These are phyloP conservation scores for Aspergillus candidus DNA, from an alignment of 2,329 filamentous ascomycete species.

Conservation along the genomic window DNA sequence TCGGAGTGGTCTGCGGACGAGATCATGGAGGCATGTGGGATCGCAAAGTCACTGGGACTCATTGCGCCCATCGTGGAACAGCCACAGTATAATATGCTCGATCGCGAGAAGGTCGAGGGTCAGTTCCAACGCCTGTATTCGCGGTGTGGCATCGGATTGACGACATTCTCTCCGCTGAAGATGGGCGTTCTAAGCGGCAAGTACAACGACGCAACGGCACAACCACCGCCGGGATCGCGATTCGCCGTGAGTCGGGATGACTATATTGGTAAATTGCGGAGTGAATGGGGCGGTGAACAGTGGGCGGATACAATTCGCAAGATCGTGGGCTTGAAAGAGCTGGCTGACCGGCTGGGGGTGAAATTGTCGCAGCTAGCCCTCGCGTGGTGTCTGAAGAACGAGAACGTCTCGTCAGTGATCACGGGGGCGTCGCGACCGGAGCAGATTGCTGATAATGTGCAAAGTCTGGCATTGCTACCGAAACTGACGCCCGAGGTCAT, in stretches of 20 bases:
- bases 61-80: slow-evolving; percentile 53
- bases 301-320: slow-evolving; percentile 47
- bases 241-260: slow-evolving; percentile 52
- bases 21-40: slow-evolving; percentile 57
- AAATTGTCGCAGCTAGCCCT: slow-evolving; percentile 52
- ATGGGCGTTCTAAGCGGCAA: slow-evolving; percentile 61
- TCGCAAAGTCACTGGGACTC: slow-evolving; percentile 55
- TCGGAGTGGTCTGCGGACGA: slow-evolving; percentile 64
- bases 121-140: slow-evolving; percentile 58
- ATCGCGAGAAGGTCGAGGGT: slow-evolving; percentile 55
- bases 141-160: slow-evolving; percentile 56
- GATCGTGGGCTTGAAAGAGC: slow-evolving; percentile 45
- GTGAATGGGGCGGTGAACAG: slow-evolving; percentile 39
- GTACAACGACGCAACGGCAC: slow-evolving; percentile 56
- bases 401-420: slow-evolving; percentile 45
- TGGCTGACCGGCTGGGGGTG: slow-evolving; percentile 42
- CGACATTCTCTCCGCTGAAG: slow-evolving; percentile 58
- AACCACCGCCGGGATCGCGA: slow-evolving; percentile 50
- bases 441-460: slow-evolving; percentile 42
- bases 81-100: slow-evolving; percentile 61
- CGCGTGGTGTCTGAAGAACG: slow-evolving; percentile 55
- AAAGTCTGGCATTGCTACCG: slow-evolving; percentile 40
- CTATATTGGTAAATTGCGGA: slow-evolving; percentile 47
- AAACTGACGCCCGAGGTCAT: slow-evolving; percentile 41
- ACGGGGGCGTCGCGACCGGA: slow-evolving; percentile 40